Evolutionary conservation across 2,329 filamentous ascomycete species (phyloP).

Genomic region (Pseudocercospora pini-densiflorae): DNA sequence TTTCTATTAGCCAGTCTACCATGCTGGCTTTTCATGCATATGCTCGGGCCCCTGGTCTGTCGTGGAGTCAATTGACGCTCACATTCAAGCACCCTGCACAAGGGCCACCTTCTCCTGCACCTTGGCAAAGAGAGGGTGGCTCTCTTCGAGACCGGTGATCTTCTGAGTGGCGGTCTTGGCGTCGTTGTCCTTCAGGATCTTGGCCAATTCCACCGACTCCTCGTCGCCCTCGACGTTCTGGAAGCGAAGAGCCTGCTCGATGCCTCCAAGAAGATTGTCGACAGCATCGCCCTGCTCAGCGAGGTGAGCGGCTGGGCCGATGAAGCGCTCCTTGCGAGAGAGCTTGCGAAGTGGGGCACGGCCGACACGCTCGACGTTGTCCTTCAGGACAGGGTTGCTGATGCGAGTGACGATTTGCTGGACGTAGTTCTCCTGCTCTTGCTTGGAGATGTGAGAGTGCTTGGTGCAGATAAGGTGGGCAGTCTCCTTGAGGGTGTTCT

Average conservation of each 20-base stretch:
- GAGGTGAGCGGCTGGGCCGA: conserved; percentile 87
- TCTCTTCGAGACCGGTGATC: conserved; percentile 78
- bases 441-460: conserved; percentile 69
- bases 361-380: conserved; percentile 92
- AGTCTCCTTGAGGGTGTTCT: conserved; percentile 81
- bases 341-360: conserved; percentile 94
- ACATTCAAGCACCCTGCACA: conserved; percentile 63
- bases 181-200: conserved; percentile 76
- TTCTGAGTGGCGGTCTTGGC: conserved; percentile 77
- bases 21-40: neutral
- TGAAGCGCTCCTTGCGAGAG: conserved; percentile 91
- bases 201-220: conserved; percentile 82
- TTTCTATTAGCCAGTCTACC: neutral
- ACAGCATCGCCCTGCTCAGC: conserved; percentile 78
- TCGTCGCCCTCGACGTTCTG: conserved; percentile 92
- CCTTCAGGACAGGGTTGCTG: conserved; percentile 89
- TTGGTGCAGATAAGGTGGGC: conserved; percentile 83
- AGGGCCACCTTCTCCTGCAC: conserved; percentile 79
- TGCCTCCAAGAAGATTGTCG: conserved; percentile 75
- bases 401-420: conserved; percentile 91
- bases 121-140: conserved; percentile 76
- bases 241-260: conserved; percentile 94
- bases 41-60: neutral
- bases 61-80: neutral
- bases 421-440: conserved; percentile 85